A percentile compares a stretch with the other conserved stretches of the same genome.
phyloP scores from a whole-genome alignment of 2,329 filamentous ascomycete species.

The Fusarium compactum region DNA sequence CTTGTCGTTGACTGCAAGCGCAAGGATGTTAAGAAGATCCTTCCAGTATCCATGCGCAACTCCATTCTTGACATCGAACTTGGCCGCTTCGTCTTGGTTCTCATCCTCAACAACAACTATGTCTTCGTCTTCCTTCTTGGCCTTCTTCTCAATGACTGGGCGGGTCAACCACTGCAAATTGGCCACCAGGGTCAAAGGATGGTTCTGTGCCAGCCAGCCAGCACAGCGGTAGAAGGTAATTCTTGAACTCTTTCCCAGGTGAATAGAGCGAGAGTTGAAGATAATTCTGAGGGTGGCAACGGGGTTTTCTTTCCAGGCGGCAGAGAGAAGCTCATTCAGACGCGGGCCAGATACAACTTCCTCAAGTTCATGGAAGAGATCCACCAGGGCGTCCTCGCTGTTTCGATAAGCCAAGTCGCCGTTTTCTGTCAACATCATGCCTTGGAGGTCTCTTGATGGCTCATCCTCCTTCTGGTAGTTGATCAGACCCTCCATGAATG shows the following conservation, averaged over 20 bases:
- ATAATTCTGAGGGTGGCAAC: constrained; percentile 68
- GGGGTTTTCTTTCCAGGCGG: constrained; percentile 63
- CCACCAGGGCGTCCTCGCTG: constrained; percentile 60
- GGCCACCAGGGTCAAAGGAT: constrained; percentile 64
- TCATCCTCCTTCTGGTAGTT: constrained; percentile 30
- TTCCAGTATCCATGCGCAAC: constrained; percentile 73
- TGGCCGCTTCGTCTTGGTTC: constrained; percentile 52
- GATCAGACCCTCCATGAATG: constrained; percentile 54
- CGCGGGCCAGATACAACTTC: constrained; percentile 53
- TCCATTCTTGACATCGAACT: constrained; percentile 59
- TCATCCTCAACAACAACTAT: constrained; percentile 50
- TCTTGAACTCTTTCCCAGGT: constrained; percentile 66
- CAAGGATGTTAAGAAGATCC: constrained; percentile 69
- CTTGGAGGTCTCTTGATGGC: constrained; percentile 46
- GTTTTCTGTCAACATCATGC: constrained; percentile 66
- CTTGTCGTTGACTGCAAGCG: constrained; percentile 61
- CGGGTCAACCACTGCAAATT: constrained; percentile 69
- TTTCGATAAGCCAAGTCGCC: constrained; percentile 61
- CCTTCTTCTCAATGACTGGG: constrained; percentile 67
- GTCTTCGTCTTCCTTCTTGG: constrained; percentile 52
- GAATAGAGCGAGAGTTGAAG: constrained; percentile 71
- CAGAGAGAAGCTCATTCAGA: constrained; percentile 57
- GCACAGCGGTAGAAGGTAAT: constrained; percentile 63
- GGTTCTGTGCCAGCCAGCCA: constrained; percentile 67
- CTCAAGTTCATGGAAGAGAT: constrained; percentile 67